Conservation (phyloP, 257 asterid species). For the Marsdenia floribunda region DNA sequence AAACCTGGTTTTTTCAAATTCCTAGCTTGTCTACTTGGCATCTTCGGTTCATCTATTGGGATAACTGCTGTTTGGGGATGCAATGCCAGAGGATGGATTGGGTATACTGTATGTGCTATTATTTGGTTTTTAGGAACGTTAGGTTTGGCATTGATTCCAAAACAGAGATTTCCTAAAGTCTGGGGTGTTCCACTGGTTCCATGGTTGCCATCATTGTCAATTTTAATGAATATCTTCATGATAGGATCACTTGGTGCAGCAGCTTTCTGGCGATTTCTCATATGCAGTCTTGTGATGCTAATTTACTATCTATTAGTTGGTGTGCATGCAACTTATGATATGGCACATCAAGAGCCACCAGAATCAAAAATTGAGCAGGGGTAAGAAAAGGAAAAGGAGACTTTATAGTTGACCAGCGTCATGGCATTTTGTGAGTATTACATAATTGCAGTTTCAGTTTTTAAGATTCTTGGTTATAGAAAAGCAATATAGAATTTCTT, state of each 20-base stretch:
- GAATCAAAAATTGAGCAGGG: constrained; percentile 32
- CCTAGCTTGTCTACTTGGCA: constrained; percentile 31
- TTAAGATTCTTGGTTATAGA: background rate
- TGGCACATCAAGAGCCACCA: constrained; percentile 43
- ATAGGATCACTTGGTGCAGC: constrained; percentile 75
- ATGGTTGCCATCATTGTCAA: constrained; percentile 78
- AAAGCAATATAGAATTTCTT: background rate
- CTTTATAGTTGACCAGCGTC: constrained; percentile 19
- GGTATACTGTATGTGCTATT: constrained; percentile 35
- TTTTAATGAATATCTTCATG: constrained; percentile 62
- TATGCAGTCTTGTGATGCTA: constrained; percentile 71
- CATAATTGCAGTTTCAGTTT: background rate
- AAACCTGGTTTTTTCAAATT: constrained; percentile 43
- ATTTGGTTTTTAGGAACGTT: constrained; percentile 62
- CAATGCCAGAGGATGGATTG: constrained; percentile 37
- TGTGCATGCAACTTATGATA: constrained; percentile 85
- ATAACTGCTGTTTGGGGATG: constrained; percentile 49
- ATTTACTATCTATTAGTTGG: constrained; percentile 77
- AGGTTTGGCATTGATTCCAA: constrained; percentile 68
- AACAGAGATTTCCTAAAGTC: constrained; percentile 58
- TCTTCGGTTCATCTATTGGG: constrained; percentile 60
- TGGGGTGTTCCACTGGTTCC: constrained; percentile 99
- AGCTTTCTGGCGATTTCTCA: constrained; percentile 68
- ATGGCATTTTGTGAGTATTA: background rate
- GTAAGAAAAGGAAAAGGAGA: constrained; percentile 10